A percentile compares a stretch with the other conserved stretches of the same genome.
Evolutionary conservation across 202 grass and related monocot species (phyloP).

Genomic region (Digitaria exilis): DNA sequence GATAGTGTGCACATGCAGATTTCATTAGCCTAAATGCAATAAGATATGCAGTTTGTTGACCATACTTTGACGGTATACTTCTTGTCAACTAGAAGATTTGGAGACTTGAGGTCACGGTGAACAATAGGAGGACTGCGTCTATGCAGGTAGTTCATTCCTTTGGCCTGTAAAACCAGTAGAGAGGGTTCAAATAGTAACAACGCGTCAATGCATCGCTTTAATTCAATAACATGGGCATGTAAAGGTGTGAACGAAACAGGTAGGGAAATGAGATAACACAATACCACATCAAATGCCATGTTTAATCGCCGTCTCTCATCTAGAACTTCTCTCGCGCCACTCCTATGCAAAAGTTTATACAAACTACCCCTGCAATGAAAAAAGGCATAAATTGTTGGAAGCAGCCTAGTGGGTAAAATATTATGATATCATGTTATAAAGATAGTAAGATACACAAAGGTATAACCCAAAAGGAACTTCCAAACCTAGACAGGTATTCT

Average conservation of each 20-base stretch:
- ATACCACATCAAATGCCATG: conserved; percentile 99
- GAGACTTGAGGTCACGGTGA: conserved; percentile 98
- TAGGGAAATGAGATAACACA: conserved; percentile 8
- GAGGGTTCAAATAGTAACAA: conserved; percentile 24
- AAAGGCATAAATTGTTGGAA: conserved; percentile 21
- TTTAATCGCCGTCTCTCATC: conserved; percentile 93
- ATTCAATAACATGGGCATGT: neutral
- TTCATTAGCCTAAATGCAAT: neutral
- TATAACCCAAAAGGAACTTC: conserved; percentile 18
- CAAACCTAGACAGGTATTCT: conserved; percentile 92
- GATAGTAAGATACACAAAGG: neutral
- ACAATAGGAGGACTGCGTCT: conserved; percentile 92
- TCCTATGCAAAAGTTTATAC: conserved; percentile 88
- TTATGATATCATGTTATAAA: neutral
- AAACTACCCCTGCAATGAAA: conserved; percentile 82
- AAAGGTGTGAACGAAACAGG: conserved; percentile 20
- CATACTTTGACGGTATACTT: conserved; percentile 99
- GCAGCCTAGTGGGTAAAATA: neutral
- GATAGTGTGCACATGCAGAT: neutral
- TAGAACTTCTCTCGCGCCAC: conserved; percentile 70
- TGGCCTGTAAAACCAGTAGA: conserved; percentile 60
- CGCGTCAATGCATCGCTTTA: conserved; percentile 4
- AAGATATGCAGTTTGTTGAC: conserved; percentile 6
- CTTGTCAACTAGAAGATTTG: conserved; percentile 97
- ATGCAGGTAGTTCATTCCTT: conserved; percentile 99